A percentile compares a stretch with the other conserved stretches of the same genome.
Evolutionary conservation across 2,329 filamentous ascomycete species (phyloP).

Genomic region (Penicillium sp.): DNA sequence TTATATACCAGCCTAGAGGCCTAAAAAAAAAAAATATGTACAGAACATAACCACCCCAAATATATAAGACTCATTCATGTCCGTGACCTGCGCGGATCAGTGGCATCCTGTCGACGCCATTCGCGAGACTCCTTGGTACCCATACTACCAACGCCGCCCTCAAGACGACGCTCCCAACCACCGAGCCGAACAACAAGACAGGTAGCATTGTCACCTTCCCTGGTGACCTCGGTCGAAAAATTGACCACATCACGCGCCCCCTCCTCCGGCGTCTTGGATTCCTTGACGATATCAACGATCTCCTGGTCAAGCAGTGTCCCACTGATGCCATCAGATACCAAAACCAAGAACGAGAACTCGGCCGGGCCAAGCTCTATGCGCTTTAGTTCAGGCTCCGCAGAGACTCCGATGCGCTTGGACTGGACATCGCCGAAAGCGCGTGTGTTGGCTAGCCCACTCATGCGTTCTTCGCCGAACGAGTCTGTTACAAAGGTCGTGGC

Average conservation of each 20-base stretch:
- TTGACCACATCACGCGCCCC: conserved; percentile 68
- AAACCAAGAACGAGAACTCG: conserved; percentile 78
- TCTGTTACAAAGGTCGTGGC: conserved; percentile 83
- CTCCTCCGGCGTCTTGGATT: conserved; percentile 81
- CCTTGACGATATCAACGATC: conserved; percentile 90
- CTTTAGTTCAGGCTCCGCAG: conserved; percentile 81
- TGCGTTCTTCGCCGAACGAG: conserved; percentile 93
- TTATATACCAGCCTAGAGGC: conserved; percentile 10
- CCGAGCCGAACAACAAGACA: conserved; percentile 55
- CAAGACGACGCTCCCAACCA: conserved; percentile 55
- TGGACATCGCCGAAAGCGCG: conserved; percentile 87
- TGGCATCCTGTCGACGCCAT: conserved; percentile 68
- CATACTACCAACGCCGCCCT: conserved; percentile 79
- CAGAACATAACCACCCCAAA: conserved; percentile 2
- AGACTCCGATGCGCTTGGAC: conserved; percentile 85
- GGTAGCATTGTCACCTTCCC: conserved; percentile 56
- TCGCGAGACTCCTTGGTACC: conserved; percentile 88
- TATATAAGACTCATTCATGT: conserved; percentile 23
- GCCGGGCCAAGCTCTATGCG: conserved; percentile 70
- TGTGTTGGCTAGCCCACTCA: conserved; percentile 85
- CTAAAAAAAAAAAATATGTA: conserved; percentile 18
- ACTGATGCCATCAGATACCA: conserved; percentile 81
- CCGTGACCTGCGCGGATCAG: conserved; percentile 67
- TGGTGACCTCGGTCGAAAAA: conserved; percentile 78
- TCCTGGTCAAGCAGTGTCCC: conserved; percentile 84